Conservation (phyloP, 441 rosid genomes). For the Erodium moschatum region DNA sequence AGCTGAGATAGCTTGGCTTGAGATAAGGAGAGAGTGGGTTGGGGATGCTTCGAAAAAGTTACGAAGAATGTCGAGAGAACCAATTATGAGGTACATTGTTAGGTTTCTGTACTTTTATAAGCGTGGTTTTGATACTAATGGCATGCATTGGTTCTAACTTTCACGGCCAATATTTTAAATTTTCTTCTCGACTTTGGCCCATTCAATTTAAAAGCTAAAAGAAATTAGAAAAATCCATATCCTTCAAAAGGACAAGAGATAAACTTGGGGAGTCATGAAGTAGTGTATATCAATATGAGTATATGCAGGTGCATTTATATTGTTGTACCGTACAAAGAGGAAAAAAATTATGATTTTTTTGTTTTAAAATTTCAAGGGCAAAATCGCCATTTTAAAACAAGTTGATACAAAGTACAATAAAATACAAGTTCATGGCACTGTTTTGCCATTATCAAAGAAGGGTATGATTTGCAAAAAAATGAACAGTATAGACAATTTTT, state of each 20-base stretch:
- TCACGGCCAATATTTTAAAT: background rate
- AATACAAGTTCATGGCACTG: too few relatives aligned
- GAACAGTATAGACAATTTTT: too few relatives aligned
- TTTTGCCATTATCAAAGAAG: too few relatives aligned
- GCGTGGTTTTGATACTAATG: background rate
- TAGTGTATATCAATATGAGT: too few relatives aligned
- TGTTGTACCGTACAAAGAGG: background rate
- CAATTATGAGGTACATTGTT: conserved; percentile 36
- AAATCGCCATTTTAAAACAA: too few relatives aligned
- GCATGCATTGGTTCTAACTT: background rate
- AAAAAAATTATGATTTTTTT: too few relatives aligned
- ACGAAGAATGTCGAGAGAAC: conserved; percentile 36
- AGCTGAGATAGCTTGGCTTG: conserved; percentile 53
- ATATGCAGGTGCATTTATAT: background rate
- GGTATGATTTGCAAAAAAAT: too few relatives aligned
- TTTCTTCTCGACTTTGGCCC: background rate
- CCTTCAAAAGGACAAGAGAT: too few relatives aligned
- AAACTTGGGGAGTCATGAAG: too few relatives aligned
- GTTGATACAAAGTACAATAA: too few relatives aligned
- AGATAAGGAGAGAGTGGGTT: conserved; percentile 47
- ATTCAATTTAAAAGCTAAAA: background rate
- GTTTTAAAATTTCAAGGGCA: too few relatives aligned
- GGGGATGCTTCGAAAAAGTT: conserved; percentile 40
- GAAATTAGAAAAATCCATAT: too few relatives aligned
- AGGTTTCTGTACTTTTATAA: background rate